Evolutionary conservation across 1,284 basidiomycete genomes (phyloP), one percentile per base, ranked within the genome.

Genomic region (Clitocybe nebularis): DNA sequence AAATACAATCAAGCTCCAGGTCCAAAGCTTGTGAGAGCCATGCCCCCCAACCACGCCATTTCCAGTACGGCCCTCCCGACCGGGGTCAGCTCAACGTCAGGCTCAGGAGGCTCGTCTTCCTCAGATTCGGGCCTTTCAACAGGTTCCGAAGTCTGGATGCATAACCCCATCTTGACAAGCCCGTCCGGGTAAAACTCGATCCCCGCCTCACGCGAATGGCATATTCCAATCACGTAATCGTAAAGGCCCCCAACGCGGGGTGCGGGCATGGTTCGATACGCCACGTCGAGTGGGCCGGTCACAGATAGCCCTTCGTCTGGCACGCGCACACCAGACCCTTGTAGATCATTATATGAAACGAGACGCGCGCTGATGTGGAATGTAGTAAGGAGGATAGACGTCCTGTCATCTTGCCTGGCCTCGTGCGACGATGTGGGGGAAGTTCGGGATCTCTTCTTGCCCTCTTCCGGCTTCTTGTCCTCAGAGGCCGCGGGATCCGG

Each of bases 31-130:
- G 80, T 83, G 45, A 90, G 68, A 6, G 87, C 84, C 57, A 90
- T 71, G 45, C 80, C 81, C 7, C 85, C 88, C 34, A 85, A 67
- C 84, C 86, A 90, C 17, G 80, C 80, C 83, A 89, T 85, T 67
- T 90, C 87, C 48, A 87, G 71, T 16, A 79, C 82, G 2, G 88
- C 84, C 46, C 76, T 72, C 23, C 87, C 87, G 39, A 90, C 75
- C 0, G 84, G 77, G 5, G 82, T 90, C 48, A 86, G 65, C 40
- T 71, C 59, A 36, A 68, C 57, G 38, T 68, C 60, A 2, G 66
- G 63, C 39, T 69, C 65, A 36, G 68, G 61, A 11, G 57, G 56
- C 34, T 67, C 65, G 13, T 63, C 66, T 39, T 67, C 67, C 44
- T 76, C 73, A 38, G 64, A 62, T 32, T 52, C 55, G 13, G 47